phyloP scores from a whole-genome alignment of 108 stramenopile genomes.

The Poteriospumella lacustris region DNA sequence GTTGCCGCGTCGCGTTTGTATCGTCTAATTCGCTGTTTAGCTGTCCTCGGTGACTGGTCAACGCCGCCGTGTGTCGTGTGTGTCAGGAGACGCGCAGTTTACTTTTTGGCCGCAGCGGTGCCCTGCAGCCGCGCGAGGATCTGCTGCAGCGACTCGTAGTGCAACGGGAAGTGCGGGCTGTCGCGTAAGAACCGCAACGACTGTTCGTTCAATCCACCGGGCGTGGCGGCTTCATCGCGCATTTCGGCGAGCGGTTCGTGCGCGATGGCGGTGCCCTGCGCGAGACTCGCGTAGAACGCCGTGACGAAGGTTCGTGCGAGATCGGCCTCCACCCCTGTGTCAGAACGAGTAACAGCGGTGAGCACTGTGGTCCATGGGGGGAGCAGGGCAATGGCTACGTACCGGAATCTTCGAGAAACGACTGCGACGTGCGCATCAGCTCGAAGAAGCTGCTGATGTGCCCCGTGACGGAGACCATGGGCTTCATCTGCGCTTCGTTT shows the following conservation, averaged over 20 bases:
- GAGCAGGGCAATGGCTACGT: background rate
- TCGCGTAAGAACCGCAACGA: background rate
- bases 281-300: background rate
- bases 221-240: conserved; percentile 23
- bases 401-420: background rate
- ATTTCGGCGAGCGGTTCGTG: background rate
- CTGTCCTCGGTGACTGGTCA: too few relatives aligned
- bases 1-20: too few relatives aligned
- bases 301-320: background rate
- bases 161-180: background rate
- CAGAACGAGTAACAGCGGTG: too few relatives aligned
- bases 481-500: conserved; percentile 2
- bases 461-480: conserved; percentile 12
- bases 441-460: conserved; percentile 25
- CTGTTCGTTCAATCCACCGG: conserved; percentile 28
- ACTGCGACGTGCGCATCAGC: conserved; percentile 10
- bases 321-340: background rate
- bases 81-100: too few relatives aligned
- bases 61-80: too few relatives aligned
- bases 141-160: background rate
- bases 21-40: too few relatives aligned
- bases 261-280: background rate
- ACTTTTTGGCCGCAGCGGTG: too few relatives aligned
- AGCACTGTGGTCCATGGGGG: background rate
- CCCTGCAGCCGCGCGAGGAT: background rate